A percentile compares a stretch with the other conserved stretches of the same genome.
Evolutionary conservation across 148 eudicot genomes (phyloP).

Genomic region (Heliosperma pusillum): DNA sequence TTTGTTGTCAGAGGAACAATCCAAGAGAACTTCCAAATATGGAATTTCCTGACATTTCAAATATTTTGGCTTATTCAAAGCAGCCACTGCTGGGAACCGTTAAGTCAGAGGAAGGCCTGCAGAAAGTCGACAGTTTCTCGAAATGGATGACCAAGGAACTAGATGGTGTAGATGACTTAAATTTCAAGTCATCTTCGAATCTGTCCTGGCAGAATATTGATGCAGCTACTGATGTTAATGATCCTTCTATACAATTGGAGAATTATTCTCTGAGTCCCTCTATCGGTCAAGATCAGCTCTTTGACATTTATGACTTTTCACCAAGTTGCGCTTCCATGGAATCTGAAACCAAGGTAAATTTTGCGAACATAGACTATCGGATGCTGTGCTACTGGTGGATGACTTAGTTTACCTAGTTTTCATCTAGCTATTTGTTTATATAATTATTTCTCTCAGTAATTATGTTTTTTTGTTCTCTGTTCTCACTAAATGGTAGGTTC

Average conservation of each 20-base stretch:
- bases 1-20: conserved; percentile 32
- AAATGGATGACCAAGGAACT: conserved; percentile 81
- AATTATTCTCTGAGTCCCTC: conserved; percentile 53
- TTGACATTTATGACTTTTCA: conserved; percentile 65
- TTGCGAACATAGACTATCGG: neutral
- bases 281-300: conserved; percentile 68
- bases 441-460: neutral
- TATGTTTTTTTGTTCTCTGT: neutral
- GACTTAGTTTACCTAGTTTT: neutral
- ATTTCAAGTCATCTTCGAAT: conserved; percentile 43
- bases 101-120: conserved; percentile 40
- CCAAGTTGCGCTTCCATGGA: conserved; percentile 72
- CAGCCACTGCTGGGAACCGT: conserved; percentile 36
- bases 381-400: neutral
- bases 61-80: conserved; percentile 26
- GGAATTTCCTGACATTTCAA: conserved; percentile 28
- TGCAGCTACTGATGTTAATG: conserved; percentile 43
- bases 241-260: conserved; percentile 37
- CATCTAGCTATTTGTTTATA: neutral
- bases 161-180: conserved; percentile 49
- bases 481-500: conserved; percentile 19
- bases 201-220: conserved; percentile 61
- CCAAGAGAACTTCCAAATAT: conserved; percentile 25
- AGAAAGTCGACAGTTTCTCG: conserved; percentile 77
- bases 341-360: conserved; percentile 63